Base-by-base conservation (phyloP, 2,329 filamentous ascomycete species). In the Elsinoe perseae region DNA sequence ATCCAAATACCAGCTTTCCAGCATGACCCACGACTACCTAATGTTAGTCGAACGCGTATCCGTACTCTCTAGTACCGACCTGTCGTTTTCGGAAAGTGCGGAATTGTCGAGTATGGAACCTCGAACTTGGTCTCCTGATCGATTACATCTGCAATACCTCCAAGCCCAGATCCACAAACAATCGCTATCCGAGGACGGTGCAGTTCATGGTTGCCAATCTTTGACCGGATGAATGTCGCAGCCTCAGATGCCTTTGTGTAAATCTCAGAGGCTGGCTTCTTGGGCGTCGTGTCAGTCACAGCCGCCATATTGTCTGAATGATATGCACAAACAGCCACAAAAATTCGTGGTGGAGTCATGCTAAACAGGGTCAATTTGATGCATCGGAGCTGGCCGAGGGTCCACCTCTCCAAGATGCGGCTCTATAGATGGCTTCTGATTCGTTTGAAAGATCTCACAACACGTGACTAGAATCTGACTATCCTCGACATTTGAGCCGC, bases 1-100 rank as follows among this genome's bases (percentile, higher is more conserved):
- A 73, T 14, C 82, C 81, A 68, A 85, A 85, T 7, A 85, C 78
- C 57, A 86, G 73, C 65, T 83, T 84, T 48, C 82, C 82, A 58
- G 78, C 80, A 76, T 86, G 82, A 28, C 82, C 82, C 40, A 59
- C 72, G 73, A 60, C 44, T 27, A 25, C 23, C 10, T 4, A 25
- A n/a, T 32, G 52, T 52, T 28, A 56, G 20, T 20, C 28, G 2
- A 23, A n/a, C 9, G 8, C 30, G 16, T 23, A 5, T 14, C 16
- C 28, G 28, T 46, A 4, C 42, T 25, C 4, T 16, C 43, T 2
- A 54, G 4, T 16, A 68, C 71, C 61, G 68, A 84, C 82, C 82
- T 56, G 80, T 83, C 57, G 79, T 78, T 57, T 72, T 70, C 28
- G 82, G 80, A 59, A 85, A 85, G 64, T 83, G 74, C 8, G 82